Conservation (phyloP, 164 flowering plant species). For the Echeveria elegans region DNA sequence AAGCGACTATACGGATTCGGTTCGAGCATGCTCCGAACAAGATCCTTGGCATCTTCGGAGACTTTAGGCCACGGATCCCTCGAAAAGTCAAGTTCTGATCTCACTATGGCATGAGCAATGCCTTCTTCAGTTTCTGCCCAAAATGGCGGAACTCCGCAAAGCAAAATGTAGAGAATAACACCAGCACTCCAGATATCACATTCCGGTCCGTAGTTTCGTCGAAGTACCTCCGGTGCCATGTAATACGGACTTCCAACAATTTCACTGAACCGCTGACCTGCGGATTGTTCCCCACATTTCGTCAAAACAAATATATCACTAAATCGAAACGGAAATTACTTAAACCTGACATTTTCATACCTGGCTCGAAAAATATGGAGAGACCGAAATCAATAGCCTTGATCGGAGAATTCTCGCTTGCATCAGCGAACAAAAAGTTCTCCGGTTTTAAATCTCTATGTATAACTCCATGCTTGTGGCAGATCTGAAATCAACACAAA, state of each 20-base stretch:
- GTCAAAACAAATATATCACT: neutral
- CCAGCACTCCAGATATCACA: conserved; percentile 85
- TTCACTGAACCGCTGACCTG: conserved; percentile 68
- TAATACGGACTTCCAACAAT: conserved; percentile 90
- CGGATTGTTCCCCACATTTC: neutral
- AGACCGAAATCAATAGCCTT: conserved; percentile 73
- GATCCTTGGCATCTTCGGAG: conserved; percentile 66
- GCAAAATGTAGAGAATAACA: conserved; percentile 68
- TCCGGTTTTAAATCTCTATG: conserved; percentile 71
- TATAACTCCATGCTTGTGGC: conserved; percentile 63
- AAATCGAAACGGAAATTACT: neutral
- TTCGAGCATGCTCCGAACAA: conserved; percentile 73
- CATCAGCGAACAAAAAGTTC: conserved; percentile 48
- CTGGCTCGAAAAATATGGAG: conserved; percentile 53
- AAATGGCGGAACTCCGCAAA: conserved; percentile 88
- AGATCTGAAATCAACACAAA: conserved; percentile 25
- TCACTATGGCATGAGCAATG: conserved; percentile 74
- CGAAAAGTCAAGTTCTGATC: conserved; percentile 46
- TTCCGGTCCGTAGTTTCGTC: conserved; percentile 68
- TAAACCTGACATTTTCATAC: conserved; percentile 15
- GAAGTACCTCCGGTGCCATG: conserved; percentile 84
- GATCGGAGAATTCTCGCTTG: conserved; percentile 30
- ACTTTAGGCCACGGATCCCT: conserved; percentile 92
- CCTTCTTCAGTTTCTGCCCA: conserved; percentile 98
- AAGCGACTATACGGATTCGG: conserved; percentile 58